Conservation (phyloP, 192 early-diverging fungal genomes). For the Polychytrium aggregatum region DNA sequence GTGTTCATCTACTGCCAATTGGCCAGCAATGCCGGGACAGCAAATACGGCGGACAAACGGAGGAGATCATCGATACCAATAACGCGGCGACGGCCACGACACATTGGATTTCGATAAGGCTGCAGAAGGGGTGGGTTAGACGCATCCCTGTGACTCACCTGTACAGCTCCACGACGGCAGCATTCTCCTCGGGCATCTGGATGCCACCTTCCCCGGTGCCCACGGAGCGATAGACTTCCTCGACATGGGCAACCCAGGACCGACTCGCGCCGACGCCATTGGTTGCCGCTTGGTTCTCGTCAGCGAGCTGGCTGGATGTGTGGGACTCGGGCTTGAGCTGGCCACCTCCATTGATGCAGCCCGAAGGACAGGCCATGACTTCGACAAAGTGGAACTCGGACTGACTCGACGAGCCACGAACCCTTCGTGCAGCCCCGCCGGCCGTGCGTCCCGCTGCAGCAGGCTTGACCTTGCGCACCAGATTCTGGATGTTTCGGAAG, state of each 20-base stretch:
- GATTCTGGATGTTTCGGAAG: constrained; percentile 94
- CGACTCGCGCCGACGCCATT: constrained; percentile 43
- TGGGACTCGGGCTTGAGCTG: constrained; percentile 55
- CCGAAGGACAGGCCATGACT: constrained; percentile 94
- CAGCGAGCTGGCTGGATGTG: neutral
- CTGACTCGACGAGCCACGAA: neutral
- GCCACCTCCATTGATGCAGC: constrained; percentile 96
- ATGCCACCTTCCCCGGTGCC: constrained; percentile 18
- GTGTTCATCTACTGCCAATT: too few species aligned
- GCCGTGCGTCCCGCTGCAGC: constrained; percentile 1
- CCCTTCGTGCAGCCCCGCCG: neutral
- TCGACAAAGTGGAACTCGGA: constrained; percentile 87
- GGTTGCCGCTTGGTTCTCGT: constrained; percentile 1
- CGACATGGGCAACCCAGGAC: constrained; percentile 62
- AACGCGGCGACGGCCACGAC: too few species aligned
- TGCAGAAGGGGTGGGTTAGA: too few species aligned
- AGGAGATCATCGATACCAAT: too few species aligned
- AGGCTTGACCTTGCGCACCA: constrained; percentile 90
- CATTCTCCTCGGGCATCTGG: constrained; percentile 56
- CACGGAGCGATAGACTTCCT: constrained; percentile 53
- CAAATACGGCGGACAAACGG: too few species aligned
- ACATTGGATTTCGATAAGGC: too few species aligned
- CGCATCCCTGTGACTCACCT: constrained; percentile 32
- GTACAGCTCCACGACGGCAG: constrained; percentile 48
- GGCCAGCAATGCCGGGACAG: too few species aligned